Evolutionary conservation across 371 early-diverging fungal species (phyloP).

Genomic region (Mortierella sp.): DNA sequence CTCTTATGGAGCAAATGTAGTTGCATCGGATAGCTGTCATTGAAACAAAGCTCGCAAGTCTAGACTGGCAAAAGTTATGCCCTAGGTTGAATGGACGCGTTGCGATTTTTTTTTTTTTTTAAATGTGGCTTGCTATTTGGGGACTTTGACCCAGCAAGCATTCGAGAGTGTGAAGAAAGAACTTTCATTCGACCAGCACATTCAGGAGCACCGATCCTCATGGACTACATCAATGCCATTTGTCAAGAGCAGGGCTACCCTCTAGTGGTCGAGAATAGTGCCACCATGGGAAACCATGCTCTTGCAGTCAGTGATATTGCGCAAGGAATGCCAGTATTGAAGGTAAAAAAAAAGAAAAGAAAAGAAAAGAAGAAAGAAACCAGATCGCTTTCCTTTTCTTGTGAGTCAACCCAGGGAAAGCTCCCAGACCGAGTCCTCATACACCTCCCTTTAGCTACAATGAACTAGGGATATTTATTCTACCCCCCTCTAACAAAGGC

Average conservation of each 20-base stretch:
- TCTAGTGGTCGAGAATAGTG: conserved; percentile 38
- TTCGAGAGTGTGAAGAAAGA: no score
- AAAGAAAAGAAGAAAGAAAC: no score
- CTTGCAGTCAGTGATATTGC: conserved; percentile 43
- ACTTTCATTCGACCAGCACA: not conserved
- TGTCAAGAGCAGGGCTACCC: conserved; percentile 43
- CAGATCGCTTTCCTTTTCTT: no score
- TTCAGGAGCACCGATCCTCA: not conserved
- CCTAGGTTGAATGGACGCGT: no score
- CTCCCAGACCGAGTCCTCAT: not conserved
- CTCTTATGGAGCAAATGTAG: no score
- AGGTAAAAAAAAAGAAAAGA: not conserved
- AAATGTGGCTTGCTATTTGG: no score
- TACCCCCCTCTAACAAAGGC: not conserved
- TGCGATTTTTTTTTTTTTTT: no score
- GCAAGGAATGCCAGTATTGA: conserved; percentile 14
- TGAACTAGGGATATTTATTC: not conserved
- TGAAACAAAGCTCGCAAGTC: no score
- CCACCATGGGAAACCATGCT: conserved; percentile 47
- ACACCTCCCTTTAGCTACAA: not conserved
- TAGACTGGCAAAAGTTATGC: no score
- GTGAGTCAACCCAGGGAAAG: not conserved
- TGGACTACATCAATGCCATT: conserved; percentile 43
- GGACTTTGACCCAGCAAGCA: no score
- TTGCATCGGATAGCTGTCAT: no score